Conservation (phyloP, 192 early-diverging fungal genomes). For the Chytriomyces sp. region DNA sequence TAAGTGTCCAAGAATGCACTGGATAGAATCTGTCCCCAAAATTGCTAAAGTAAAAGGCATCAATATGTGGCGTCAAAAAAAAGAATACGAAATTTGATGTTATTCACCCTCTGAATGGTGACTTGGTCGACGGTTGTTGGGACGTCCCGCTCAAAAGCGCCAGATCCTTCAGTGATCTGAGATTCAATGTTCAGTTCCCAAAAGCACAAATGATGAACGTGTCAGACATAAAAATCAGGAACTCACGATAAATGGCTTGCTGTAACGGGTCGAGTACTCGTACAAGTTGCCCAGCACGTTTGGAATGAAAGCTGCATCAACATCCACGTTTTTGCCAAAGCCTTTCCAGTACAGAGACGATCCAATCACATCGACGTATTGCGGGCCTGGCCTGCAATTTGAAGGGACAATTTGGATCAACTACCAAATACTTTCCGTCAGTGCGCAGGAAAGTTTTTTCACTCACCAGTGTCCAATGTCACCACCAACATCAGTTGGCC, state of each 20-base stretch:
- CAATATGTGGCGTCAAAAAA: neutral
- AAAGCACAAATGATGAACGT: no score
- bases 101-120: neutral
- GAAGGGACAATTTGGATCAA: neutral
- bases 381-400: conserved; percentile 8
- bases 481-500: neutral
- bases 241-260: conserved; percentile 20
- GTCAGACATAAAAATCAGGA: no score
- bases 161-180: neutral
- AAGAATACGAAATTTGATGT: neutral
- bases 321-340: conserved; percentile 1
- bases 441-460: neutral
- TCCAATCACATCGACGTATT: conserved; percentile 29
- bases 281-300: neutral
- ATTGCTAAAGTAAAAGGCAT: neutral
- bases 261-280: conserved; percentile 6
- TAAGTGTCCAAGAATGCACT: neutral
- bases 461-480: conserved; percentile 11
- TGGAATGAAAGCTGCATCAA: neutral
- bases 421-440: neutral
- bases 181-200: no score
- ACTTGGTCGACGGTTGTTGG: neutral
- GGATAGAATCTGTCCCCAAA: neutral
- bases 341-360: conserved; percentile 33
- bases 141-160: neutral